phyloP scores from a whole-genome alignment of 2,329 filamentous ascomycete species.

The Neofusicoccum laricinum region DNA sequence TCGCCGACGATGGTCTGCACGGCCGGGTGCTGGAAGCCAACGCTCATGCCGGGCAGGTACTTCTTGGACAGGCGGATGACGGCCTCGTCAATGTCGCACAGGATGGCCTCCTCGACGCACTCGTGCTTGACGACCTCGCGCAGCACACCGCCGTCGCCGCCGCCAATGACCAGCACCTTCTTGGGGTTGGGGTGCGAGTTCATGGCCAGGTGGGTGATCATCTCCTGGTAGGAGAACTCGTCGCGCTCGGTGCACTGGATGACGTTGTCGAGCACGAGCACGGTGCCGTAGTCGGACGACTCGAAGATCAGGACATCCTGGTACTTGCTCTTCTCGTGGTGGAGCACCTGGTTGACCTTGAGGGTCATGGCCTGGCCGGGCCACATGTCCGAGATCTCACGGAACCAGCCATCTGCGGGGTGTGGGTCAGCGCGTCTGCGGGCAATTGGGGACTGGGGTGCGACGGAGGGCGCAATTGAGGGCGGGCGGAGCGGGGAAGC shows the following conservation, averaged over 20 bases:
- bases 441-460: not conserved
- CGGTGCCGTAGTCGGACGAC: slow-evolving; percentile 93
- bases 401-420: slow-evolving; percentile 96
- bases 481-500: not conserved
- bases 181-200: slow-evolving; percentile 98
- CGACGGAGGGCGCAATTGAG: not conserved
- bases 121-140: slow-evolving; percentile 99
- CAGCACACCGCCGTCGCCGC: slow-evolving; percentile 94
- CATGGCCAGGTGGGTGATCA: slow-evolving; percentile 98
- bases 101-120: slow-evolving; percentile 88
- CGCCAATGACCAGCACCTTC: slow-evolving; percentile 97
- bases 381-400: slow-evolving; percentile 99
- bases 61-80: slow-evolving; percentile 98
- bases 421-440: not conserved
- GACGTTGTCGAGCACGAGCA: slow-evolving; percentile 96
- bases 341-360: slow-evolving; percentile 94
- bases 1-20: slow-evolving; percentile 91
- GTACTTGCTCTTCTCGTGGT: slow-evolving; percentile 99
- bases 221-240: slow-evolving; percentile 99
- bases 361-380: slow-evolving; percentile 90
- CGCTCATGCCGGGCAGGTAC: slow-evolving; percentile 91
- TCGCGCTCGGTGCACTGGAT: slow-evolving; percentile 98
- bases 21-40: slow-evolving; percentile 91
- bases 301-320: slow-evolving; percentile 99
- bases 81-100: slow-evolving; percentile 99